Conservation (phyloP, 169 alveolate genomes). For the Plasmodium relictum region DNA sequence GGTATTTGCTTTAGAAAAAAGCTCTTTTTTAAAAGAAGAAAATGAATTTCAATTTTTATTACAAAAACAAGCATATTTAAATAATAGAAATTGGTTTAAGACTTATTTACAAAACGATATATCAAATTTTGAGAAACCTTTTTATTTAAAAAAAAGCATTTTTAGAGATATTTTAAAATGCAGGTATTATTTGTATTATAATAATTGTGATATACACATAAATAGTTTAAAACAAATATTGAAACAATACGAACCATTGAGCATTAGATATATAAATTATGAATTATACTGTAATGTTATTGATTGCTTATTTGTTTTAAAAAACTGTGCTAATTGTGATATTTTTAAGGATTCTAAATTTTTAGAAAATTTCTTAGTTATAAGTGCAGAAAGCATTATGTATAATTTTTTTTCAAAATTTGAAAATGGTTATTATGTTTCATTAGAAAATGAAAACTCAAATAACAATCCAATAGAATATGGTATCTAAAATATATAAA, state of each 20-base stretch:
- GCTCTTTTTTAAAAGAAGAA: conserved; percentile 18
- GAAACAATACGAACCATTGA: conserved; percentile 68
- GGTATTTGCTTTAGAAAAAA: conserved; percentile 28
- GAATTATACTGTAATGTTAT: conserved; percentile 42
- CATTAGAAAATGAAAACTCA: not conserved
- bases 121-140: conserved; percentile 30
- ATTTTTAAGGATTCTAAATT: conserved; percentile 22
- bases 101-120: conserved; percentile 24
- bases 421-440: conserved; percentile 28
- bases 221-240: conserved; percentile 65
- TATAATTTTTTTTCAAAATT: conserved; percentile 54
- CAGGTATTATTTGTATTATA: conserved; percentile 57
- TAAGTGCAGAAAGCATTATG: conserved; percentile 33
- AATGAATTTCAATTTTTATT: conserved; percentile 38
- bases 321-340: conserved; percentile 48
- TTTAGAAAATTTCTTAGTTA: conserved; percentile 44
- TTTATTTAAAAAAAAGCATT: conserved; percentile 28
- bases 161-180: conserved; percentile 37
- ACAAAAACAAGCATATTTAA: conserved; percentile 50
- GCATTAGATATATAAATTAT: conserved; percentile 25
- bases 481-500: not conserved
- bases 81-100: conserved; percentile 65
- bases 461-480: not conserved
- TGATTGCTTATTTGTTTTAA: conserved; percentile 63
- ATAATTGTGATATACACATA: conserved; percentile 28